Base-by-base conservation (phyloP, 805 yeast genomes). In the Yueomyces sp. region DNA sequence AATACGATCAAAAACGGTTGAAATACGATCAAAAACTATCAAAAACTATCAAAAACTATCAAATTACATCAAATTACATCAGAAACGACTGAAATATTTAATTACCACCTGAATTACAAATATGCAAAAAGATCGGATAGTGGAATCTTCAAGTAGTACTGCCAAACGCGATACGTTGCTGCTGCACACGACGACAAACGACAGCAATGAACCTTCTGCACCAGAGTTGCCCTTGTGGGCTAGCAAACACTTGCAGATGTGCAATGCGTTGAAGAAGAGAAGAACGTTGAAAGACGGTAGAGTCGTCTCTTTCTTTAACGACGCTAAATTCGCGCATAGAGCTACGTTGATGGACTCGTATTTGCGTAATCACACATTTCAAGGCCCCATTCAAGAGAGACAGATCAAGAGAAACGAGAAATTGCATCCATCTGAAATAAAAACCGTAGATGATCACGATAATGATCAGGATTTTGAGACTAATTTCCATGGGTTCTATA, bases 401-500 rank as follows among this genome's bases (percentile, higher is more conserved):
- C 58, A 53, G 39, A 44, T 54, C 6, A 53, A 40, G 33, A 53
- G 48, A 19, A 36, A 47, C 9, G 49, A 49, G 30, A 47, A 44
- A 38, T 40, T 42, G 11, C 19, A n/a, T n/a, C 4, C 26, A 12
- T 12, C 26, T 37, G 34, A 41, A n/a, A 47, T 39, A 4, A 28
- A 9, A 30, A 36, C 28, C 26, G 34, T 26, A 7, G 29, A 31
- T 26, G 8, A 11, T 28, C 26, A 38, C 26, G 39, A 36, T n/a
- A 8, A 7, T 19, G 34, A n/a, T 34, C 9, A 28, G 7, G n/a
- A 45, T 41, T 12, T 36, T 44, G 32, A 43, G 30, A 32, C 40
- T 3, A 40, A 19, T 43, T 87, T 84, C 56, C 77, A 73, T 49
- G 97, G 97, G 2, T 73, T 92, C 46, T 92, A 78, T 59, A 79